Percentiles rank a stretch among this genome's conserved stretches.
phyloP scores from a whole-genome alignment of 179 eudicot species.

The Beta lomatogona region DNA sequence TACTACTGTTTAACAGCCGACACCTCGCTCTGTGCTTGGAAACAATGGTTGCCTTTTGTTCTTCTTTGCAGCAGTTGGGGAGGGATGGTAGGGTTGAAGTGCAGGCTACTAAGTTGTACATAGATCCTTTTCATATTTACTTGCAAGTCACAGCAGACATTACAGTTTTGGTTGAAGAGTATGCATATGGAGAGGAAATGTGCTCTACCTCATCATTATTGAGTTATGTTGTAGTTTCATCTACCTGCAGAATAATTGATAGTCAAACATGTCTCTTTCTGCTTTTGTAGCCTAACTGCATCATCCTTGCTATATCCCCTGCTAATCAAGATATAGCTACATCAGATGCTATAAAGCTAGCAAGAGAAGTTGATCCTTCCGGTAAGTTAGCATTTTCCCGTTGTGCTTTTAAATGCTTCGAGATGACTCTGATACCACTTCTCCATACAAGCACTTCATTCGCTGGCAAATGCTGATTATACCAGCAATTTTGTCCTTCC shows the following conservation, averaged over 20 bases:
- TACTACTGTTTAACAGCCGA: not conserved
- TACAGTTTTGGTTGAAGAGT: too few species aligned
- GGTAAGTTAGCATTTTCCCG: constrained; percentile 42
- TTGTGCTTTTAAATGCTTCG: constrained; percentile 13
- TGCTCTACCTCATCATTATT: not conserved
- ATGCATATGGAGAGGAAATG: too few species aligned
- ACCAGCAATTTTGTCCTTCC: constrained; percentile 12
- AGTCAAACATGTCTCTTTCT: not conserved
- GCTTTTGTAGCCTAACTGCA: constrained; percentile 80
- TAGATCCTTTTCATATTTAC: too few species aligned
- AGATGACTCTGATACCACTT: not conserved
- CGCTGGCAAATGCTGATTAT: not conserved
- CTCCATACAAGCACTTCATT: not conserved
- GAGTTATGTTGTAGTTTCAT: not conserved
- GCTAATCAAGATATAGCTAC: constrained; percentile 99
- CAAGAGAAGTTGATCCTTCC: constrained; percentile 96
- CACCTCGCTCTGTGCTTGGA: not conserved
- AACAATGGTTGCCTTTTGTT: not conserved
- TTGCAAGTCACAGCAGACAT: not conserved
- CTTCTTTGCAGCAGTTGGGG: not conserved
- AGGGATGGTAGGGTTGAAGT: constrained; percentile 5
- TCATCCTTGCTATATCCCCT: constrained; percentile 96
- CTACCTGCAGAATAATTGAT: not conserved
- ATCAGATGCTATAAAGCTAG: constrained; percentile 99
- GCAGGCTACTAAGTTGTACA: not conserved